Conservation (phyloP, 768 basidiomycete genomes). For the Crassisporium funariophilum region DNA sequence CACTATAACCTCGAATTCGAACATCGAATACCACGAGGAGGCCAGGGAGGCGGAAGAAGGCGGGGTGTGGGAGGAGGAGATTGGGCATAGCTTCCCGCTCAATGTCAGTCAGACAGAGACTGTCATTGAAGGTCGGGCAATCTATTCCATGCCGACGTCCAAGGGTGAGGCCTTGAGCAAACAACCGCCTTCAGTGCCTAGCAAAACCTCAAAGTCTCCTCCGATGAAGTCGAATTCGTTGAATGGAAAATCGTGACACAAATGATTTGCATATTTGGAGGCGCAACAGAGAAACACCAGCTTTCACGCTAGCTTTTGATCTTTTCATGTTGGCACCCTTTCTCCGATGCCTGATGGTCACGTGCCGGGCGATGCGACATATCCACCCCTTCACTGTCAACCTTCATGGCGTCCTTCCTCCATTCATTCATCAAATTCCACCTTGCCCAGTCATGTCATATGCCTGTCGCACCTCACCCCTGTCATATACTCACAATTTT, state of each 20-base stretch:
- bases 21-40: slow-evolving; percentile 1
- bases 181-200: not conserved
- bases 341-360: too few species aligned
- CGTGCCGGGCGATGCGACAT: too few species aligned
- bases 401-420: too few species aligned
- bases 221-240: slow-evolving; percentile 22
- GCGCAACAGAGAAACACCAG: too few species aligned
- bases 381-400: too few species aligned
- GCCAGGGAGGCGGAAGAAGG: slow-evolving; percentile 21
- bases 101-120: slow-evolving; percentile 29
- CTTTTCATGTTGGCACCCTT: too few species aligned
- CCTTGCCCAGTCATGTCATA: too few species aligned
- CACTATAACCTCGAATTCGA: slow-evolving; percentile 7
- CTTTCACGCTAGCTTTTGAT: too few species aligned
- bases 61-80: slow-evolving; percentile 25
- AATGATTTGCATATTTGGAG: too few species aligned
- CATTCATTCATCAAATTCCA: too few species aligned
- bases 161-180: not conserved
- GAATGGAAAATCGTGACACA: not conserved
- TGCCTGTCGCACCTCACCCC: too few species aligned
- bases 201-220: not conserved
- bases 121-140: slow-evolving; percentile 26
- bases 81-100: slow-evolving; percentile 24
- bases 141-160: slow-evolving; percentile 15
- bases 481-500: too few species aligned